Evolutionary conservation across 345 rosid genomes (phyloP).

Genomic region (Diplotaxis tenuifolia): DNA sequence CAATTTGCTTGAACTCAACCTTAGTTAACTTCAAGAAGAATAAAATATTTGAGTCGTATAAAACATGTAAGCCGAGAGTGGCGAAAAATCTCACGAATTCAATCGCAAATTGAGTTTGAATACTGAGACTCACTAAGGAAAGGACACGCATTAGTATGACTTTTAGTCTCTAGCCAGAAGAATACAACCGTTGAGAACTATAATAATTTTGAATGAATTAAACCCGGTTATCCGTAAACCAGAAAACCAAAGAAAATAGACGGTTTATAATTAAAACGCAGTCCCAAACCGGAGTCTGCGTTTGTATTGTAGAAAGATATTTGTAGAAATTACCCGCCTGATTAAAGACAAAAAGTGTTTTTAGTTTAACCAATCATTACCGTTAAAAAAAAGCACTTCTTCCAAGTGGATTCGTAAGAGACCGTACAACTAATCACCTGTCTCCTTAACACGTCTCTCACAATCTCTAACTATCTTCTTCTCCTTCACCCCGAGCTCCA

Average conservation of each 20-base stretch:
- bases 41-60: background rate
- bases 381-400: background rate
- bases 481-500: background rate
- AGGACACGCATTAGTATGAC: background rate
- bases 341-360: background rate
- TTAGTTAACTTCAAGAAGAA: background rate
- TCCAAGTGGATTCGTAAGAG: slow-evolving; percentile 32
- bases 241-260: background rate
- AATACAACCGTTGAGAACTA: background rate
- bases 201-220: background rate
- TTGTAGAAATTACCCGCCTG: background rate
- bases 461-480: slow-evolving; percentile 14
- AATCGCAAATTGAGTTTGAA: background rate
- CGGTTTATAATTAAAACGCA: background rate
- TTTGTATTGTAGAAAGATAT: slow-evolving; percentile 16
- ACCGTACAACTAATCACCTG: slow-evolving; percentile 29
- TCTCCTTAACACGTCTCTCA: slow-evolving; percentile 25
- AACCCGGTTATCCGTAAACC: background rate
- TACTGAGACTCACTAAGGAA: background rate
- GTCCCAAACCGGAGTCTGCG: background rate
- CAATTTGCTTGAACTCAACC: too few species aligned
- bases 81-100: background rate
- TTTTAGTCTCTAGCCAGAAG: background rate
- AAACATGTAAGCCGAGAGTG: background rate
- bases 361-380: background rate